phyloP scores from a whole-genome alignment of 176 grass and related monocot genomes.

The Eleusine coracana region DNA sequence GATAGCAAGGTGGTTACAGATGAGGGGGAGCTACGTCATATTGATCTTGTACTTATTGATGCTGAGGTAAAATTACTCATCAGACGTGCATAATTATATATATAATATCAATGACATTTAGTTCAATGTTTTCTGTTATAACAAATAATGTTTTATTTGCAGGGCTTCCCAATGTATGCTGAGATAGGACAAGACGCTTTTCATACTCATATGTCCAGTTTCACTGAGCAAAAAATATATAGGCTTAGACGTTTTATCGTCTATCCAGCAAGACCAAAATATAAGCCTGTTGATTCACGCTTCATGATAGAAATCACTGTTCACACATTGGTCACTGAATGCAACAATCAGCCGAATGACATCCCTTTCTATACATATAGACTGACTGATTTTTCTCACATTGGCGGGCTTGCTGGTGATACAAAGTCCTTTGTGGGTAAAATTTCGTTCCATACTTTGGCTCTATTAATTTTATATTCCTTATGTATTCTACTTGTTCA shows the following conservation, averaged over 20 bases:
- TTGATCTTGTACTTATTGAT: not conserved
- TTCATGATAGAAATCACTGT: not conserved
- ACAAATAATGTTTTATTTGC: rapidly evolving
- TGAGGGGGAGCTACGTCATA: not conserved
- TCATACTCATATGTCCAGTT: not conserved
- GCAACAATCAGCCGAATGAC: rapidly evolving
- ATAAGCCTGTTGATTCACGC: not conserved
- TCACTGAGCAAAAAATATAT: not conserved
- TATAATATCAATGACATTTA: not conserved
- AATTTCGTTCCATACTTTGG: too few species aligned
- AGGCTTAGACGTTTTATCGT: not conserved
- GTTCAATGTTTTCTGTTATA: not conserved
- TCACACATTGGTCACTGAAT: not conserved
- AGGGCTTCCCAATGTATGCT: not conserved
- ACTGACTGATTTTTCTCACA: not conserved
- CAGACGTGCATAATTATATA: not conserved
- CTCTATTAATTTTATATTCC: too few species aligned
- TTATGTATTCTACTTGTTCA: too few species aligned
- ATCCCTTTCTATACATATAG: not conserved
- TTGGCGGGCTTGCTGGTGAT: not conserved
- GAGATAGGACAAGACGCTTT: not conserved
- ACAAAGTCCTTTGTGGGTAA: not conserved
- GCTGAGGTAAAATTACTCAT: not conserved
- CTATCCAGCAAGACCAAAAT: not conserved
- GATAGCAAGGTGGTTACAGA: not conserved